A percentile compares a stretch with the other conserved stretches of the same genome.
phyloP scores from a whole-genome alignment of 371 early-diverging fungal species.

The Nematocida sp. region DNA sequence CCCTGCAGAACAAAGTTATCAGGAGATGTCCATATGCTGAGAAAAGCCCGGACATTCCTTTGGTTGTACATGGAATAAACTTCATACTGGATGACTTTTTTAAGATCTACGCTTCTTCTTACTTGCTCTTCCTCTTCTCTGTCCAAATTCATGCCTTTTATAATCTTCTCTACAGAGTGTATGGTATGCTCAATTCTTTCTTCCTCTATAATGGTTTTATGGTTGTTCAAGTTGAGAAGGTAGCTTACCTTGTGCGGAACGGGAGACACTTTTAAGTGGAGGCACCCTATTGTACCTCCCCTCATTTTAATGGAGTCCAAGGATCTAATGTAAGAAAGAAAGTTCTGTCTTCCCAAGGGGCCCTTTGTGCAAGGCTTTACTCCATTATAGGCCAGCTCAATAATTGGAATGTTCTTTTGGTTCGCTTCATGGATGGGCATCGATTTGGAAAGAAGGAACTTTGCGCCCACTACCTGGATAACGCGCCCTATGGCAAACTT shows the following conservation, averaged over 20 bases:
- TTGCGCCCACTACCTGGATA: constrained; percentile 43
- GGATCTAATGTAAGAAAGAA: constrained; percentile 23
- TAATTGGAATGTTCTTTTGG: neutral
- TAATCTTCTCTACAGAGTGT: constrained; percentile 12
- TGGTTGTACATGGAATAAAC: neutral
- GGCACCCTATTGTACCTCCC: constrained; percentile 33
- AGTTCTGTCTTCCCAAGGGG: constrained; percentile 34
- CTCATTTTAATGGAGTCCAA: neutral
- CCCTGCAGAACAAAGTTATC: neutral
- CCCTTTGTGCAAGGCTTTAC: constrained; percentile 38
- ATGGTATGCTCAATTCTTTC: constrained; percentile 6
- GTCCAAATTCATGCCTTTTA: constrained; percentile 4
- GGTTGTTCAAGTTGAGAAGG: constrained; percentile 33
- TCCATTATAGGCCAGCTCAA: constrained; percentile 44
- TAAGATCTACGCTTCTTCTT: neutral
- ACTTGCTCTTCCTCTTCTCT: constrained; percentile 6
- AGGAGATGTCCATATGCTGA: constrained; percentile 15
- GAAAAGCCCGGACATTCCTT: neutral
- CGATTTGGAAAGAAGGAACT: neutral
- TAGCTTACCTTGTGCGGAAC: too few relatives aligned
- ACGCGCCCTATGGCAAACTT: constrained; percentile 4
- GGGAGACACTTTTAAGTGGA: constrained; percentile 14
- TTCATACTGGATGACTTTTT: constrained; percentile 34
- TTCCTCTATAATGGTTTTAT: constrained; percentile 42
- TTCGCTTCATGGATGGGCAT: constrained; percentile 8